A percentile compares a stretch with the other conserved stretches of the same genome.
These are phyloP conservation scores for Pleurotus cornucopiae DNA, from an alignment of 768 basidiomycete species.

Conservation along the genomic window DNA sequence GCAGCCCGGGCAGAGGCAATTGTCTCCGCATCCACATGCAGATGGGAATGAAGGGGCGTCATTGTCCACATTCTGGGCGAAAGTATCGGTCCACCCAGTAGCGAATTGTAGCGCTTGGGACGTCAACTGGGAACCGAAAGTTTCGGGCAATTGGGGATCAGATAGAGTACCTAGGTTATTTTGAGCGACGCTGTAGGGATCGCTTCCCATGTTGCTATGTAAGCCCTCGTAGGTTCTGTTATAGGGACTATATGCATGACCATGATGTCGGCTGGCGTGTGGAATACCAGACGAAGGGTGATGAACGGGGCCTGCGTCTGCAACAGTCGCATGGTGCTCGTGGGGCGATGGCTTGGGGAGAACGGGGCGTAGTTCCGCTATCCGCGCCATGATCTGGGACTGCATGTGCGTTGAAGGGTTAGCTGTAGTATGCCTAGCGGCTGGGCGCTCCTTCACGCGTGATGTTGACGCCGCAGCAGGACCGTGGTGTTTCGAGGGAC, in stretches of 20 bases:
- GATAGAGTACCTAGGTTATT: slow-evolving; percentile 19
- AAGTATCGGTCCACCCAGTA: not conserved
- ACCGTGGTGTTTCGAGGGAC: slow-evolving; percentile 1
- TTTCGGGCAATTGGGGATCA: slow-evolving; percentile 23
- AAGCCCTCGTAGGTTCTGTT: slow-evolving; percentile 56
- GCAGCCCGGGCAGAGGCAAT: slow-evolving; percentile 64
- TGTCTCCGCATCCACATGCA: slow-evolving; percentile 58
- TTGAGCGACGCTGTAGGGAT: slow-evolving; percentile 8
- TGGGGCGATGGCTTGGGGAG: slow-evolving; percentile 50
- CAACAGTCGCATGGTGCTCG: slow-evolving; percentile 16
- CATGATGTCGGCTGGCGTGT: slow-evolving; percentile 40
- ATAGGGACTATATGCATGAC: slow-evolving; percentile 61
- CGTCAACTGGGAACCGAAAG: slow-evolving; percentile 16
- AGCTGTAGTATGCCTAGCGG: slow-evolving; percentile 10
- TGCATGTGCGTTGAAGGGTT: slow-evolving; percentile 22
- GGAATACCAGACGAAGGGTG: slow-evolving; percentile 42
- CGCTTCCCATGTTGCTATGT: slow-evolving; percentile 21
- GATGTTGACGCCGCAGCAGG: slow-evolving; percentile 14
- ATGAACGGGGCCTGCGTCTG: slow-evolving; percentile 35
- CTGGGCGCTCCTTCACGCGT: slow-evolving; percentile 10
- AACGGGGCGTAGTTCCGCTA: slow-evolving; percentile 65
- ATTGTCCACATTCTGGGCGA: slow-evolving; percentile 1
- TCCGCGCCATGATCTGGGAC: slow-evolving; percentile 53
- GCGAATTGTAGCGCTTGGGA: slow-evolving; percentile 22
- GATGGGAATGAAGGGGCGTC: slow-evolving; percentile 32